Evolutionary conservation across 2,329 filamentous ascomycete species (phyloP).

Genomic region (Exserohilum rostratum): DNA sequence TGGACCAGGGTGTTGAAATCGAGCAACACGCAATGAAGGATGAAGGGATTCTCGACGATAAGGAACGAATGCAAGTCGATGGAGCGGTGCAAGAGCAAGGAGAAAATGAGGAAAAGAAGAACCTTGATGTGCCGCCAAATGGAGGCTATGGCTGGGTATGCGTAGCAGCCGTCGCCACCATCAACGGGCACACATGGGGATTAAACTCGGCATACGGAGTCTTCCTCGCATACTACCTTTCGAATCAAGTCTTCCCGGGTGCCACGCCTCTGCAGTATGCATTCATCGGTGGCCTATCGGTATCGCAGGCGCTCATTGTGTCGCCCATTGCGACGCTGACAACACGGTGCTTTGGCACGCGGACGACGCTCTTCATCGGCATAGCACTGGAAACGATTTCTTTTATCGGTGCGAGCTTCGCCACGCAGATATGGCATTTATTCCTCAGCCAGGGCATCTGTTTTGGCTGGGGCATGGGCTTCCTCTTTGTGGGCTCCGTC

Average conservation of each 20-base stretch:
- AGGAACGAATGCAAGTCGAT: not conserved
- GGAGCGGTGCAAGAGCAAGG: not conserved
- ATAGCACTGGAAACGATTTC: slow-evolving; percentile 67
- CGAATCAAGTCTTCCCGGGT: slow-evolving; percentile 65
- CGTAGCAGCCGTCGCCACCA: slow-evolving; percentile 46
- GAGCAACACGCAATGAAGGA: not conserved
- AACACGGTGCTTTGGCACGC: slow-evolving; percentile 68
- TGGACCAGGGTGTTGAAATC: not conserved
- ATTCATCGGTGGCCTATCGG: slow-evolving; percentile 75
- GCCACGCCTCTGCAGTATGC: slow-evolving; percentile 72
- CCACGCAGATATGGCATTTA: slow-evolving; percentile 73
- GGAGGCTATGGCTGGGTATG: slow-evolving; percentile 68
- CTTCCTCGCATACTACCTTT: slow-evolving; percentile 74
- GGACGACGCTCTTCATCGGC: slow-evolving; percentile 67
- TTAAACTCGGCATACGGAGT: slow-evolving; percentile 75
- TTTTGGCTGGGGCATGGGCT: slow-evolving; percentile 80
- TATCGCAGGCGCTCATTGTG: slow-evolving; percentile 69
- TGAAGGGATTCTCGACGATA: not conserved
- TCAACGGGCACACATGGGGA: slow-evolving; percentile 70
- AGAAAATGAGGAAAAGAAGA: slow-evolving; percentile 7
- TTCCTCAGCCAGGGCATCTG: slow-evolving; percentile 75
- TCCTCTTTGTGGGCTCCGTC: slow-evolving; percentile 73
- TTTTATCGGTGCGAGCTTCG: slow-evolving; percentile 74
- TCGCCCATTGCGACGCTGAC: slow-evolving; percentile 70
- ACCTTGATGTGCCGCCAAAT: slow-evolving; percentile 57